Conservation (phyloP, 2,329 filamentous ascomycete genomes). For the Botrytis deweyae region DNA sequence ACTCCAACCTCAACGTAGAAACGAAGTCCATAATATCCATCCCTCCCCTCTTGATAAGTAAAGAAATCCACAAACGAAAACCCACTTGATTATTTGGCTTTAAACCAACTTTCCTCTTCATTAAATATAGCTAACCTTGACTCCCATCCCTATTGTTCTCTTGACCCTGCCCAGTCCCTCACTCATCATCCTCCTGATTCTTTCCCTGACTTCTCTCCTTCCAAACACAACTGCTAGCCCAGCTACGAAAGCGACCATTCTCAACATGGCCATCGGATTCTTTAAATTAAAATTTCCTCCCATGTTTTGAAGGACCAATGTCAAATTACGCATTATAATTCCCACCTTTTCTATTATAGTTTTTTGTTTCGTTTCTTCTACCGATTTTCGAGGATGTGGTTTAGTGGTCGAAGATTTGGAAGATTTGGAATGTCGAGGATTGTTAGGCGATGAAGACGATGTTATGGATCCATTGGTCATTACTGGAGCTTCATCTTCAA, state of each 20-base stretch:
- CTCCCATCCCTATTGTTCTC: conserved; percentile 80
- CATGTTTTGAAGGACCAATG: conserved; percentile 52
- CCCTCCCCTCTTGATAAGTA: background rate
- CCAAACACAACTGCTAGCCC: conserved; percentile 76
- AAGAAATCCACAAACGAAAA: conserved; percentile 1
- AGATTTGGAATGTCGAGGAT: conserved; percentile 37
- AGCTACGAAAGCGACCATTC: conserved; percentile 74
- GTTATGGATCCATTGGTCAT: background rate
- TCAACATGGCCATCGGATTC: conserved; percentile 57
- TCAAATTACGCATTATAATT: conserved; percentile 54
- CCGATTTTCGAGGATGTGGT: conserved; percentile 20
- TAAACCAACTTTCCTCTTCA: background rate
- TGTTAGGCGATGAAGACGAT: conserved; percentile 23
- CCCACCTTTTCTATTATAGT: conserved; percentile 26
- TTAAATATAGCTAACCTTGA: conserved; percentile 95
- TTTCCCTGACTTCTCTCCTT: conserved; percentile 70
- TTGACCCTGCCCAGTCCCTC: conserved; percentile 59
- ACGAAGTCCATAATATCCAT: background rate
- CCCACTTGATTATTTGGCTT: background rate
- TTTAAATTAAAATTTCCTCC: conserved; percentile 49
- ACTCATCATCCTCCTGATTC: conserved; percentile 66
- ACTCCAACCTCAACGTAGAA: background rate
- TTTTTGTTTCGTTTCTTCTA: conserved; percentile 22
- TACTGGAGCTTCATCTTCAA: conserved; percentile 46
- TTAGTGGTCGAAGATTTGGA: conserved; percentile 35